Percentiles rank a stretch among this genome's conserved stretches.
Evolutionary conservation across 164 flowering plant genomes (phyloP).

Genomic region (Cinnamomum chago): DNA sequence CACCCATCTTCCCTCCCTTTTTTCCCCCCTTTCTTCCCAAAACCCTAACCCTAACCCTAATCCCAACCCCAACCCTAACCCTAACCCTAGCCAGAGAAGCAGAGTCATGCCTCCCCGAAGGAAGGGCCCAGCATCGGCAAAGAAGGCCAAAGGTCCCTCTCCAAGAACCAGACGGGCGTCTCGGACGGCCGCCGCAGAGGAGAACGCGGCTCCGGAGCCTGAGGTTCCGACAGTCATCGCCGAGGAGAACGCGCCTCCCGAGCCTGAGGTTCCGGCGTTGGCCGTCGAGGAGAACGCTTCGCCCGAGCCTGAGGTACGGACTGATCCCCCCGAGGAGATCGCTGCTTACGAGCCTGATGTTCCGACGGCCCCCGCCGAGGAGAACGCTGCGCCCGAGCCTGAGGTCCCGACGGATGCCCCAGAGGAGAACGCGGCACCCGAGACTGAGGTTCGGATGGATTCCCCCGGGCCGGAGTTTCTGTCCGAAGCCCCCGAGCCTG

Average conservation of each 20-base stretch:
- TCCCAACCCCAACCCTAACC: too few species aligned
- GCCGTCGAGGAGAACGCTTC: not conserved
- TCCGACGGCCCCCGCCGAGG: not conserved
- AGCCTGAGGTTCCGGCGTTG: not conserved
- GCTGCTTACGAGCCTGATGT: not conserved
- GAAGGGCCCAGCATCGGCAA: not conserved
- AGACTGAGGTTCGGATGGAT: not conserved
- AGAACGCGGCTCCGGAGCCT: not conserved
- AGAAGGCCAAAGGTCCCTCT: not conserved
- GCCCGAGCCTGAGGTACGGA: not conserved
- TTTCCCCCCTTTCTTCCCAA: not conserved
- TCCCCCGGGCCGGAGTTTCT: not conserved
- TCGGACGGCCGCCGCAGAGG: not conserved
- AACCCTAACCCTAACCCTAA: not conserved
- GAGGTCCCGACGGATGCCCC: not conserved
- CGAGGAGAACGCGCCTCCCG: not conserved
- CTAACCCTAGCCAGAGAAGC: not conserved
- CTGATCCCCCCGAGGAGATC: not conserved
- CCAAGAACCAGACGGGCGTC: not conserved
- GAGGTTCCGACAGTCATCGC: not conserved
- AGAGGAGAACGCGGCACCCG: not conserved
- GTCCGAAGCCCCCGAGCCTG: not conserved
- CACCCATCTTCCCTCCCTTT: not conserved
- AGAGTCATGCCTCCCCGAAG: slow-evolving; percentile 1
- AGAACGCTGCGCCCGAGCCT: not conserved